Conservation (phyloP, 768 basidiomycete species). For the Russula griseocarnosa region DNA sequence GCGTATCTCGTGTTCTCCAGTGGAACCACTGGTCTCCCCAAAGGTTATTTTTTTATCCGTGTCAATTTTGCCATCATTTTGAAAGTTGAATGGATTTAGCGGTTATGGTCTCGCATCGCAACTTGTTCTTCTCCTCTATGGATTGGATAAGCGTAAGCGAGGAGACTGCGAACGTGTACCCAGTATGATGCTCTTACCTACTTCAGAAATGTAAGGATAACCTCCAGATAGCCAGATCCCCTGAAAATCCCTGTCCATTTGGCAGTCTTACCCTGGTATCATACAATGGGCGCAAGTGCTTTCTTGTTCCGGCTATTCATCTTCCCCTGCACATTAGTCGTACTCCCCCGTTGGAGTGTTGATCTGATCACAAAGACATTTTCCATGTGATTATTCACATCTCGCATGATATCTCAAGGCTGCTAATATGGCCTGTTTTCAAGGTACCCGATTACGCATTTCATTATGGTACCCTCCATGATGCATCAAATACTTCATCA, state of each 20-base stretch:
- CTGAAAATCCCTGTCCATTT: slow-evolving; percentile 46
- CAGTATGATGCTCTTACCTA: slow-evolving; percentile 35
- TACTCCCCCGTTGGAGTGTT: slow-evolving; percentile 61
- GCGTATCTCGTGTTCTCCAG: slow-evolving; percentile 75
- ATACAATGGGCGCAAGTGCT: slow-evolving; percentile 57
- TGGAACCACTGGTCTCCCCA: slow-evolving; percentile 72
- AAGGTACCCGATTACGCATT: slow-evolving; percentile 17
- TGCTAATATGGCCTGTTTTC: neutral
- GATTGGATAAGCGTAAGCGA: slow-evolving; percentile 34
- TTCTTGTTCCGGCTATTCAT: slow-evolving; percentile 49
- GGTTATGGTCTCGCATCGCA: slow-evolving; percentile 72
- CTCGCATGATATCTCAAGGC: neutral
- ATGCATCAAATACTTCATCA: slow-evolving; percentile 16
- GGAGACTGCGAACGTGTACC: slow-evolving; percentile 37
- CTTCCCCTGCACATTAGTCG: slow-evolving; percentile 44
- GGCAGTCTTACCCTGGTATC: slow-evolving; percentile 64
- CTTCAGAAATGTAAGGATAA: neutral
- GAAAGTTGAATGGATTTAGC: slow-evolving; percentile 37
- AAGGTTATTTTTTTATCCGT: slow-evolving; percentile 44
- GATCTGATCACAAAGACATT: slow-evolving; percentile 50
- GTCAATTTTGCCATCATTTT: neutral
- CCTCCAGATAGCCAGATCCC: slow-evolving; percentile 37
- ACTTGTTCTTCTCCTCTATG: slow-evolving; percentile 41
- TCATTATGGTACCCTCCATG: slow-evolving; percentile 21
- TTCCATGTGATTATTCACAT: slow-evolving; percentile 44